Percentiles rank a stretch among this genome's conserved stretches.
These are phyloP conservation scores for Didymella pomorum DNA, from an alignment of 2,329 filamentous ascomycete species.

Conservation along the genomic window DNA sequence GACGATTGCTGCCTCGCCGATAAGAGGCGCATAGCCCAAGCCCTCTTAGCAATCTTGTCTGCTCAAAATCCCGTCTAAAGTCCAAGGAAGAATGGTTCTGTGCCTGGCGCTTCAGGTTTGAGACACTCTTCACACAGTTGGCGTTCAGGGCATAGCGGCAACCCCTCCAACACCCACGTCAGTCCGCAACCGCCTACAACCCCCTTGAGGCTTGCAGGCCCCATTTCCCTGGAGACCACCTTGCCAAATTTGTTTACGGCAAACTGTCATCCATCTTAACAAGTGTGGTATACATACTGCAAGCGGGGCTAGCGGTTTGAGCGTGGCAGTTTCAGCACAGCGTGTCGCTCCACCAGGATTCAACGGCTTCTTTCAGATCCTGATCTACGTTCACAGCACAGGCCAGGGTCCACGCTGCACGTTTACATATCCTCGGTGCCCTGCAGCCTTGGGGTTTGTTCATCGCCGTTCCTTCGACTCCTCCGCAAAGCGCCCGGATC, in stretches of 20 bases:
- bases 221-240: conserved; percentile 2
- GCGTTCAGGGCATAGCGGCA: conserved; percentile 42
- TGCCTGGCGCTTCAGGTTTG: conserved; percentile 52
- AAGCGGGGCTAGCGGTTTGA: conserved; percentile 44
- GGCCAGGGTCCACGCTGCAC: conserved; percentile 35
- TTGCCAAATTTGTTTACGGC: conserved; percentile 31
- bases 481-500: conserved; percentile 34
- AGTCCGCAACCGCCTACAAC: conserved; percentile 26
- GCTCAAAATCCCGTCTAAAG: conserved; percentile 29
- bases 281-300: conserved; percentile 41
- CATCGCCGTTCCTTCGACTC: conserved; percentile 40
- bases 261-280: conserved; percentile 43
- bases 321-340: conserved; percentile 50
- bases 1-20: conserved; percentile 32
- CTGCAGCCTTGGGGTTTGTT: conserved; percentile 44
- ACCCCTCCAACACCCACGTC: conserved; percentile 26
- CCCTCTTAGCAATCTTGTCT: conserved; percentile 27
- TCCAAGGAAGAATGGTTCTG: conserved; percentile 45
- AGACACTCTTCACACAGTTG: conserved; percentile 51
- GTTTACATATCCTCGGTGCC: conserved; percentile 49
- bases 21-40: conserved; percentile 35
- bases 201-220: conserved; percentile 29
- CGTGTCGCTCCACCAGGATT: conserved; percentile 41
- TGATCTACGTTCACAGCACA: conserved; percentile 43
- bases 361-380: conserved; percentile 30